Percentiles rank a stretch among this genome's conserved stretches.
Evolutionary conservation across 2,329 filamentous ascomycete species (phyloP).

Genomic region (Botrytis fabae): DNA sequence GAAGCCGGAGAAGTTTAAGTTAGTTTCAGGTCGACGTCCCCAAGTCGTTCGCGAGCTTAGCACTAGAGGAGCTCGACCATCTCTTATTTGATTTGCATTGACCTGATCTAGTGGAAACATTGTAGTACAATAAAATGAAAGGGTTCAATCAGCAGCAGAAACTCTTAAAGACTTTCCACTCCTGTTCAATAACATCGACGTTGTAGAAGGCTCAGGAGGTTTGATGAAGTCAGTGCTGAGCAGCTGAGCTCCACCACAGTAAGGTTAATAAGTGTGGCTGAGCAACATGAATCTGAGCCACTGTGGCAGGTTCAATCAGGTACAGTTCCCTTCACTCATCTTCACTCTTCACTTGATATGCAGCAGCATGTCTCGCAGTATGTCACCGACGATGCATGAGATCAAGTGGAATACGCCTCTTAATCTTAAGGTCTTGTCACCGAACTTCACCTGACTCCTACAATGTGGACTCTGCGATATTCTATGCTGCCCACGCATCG

Average conservation of each 20-base stretch:
- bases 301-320: not conserved
- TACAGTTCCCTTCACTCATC: not conserved
- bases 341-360: not conserved
- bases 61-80: not conserved
- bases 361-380: not conserved
- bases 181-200: not conserved
- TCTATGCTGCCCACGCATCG: not conserved
- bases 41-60: not conserved
- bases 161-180: not conserved
- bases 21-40: not conserved
- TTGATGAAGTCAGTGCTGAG: not conserved
- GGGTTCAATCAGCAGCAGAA: not conserved
- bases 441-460: not conserved
- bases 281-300: not conserved
- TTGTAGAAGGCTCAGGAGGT: not conserved
- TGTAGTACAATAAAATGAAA: not conserved
- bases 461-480: too few relatives aligned
- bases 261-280: not conserved
- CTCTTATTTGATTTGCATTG: not conserved
- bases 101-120: not conserved
- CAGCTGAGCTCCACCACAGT: not conserved
- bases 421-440: not conserved
- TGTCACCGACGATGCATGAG: not conserved
- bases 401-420: not conserved
- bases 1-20: slow-evolving; percentile 5